Evolutionary conservation across 192 early-diverging fungal species (phyloP).

Genomic region (Coemansia sp.): DNA sequence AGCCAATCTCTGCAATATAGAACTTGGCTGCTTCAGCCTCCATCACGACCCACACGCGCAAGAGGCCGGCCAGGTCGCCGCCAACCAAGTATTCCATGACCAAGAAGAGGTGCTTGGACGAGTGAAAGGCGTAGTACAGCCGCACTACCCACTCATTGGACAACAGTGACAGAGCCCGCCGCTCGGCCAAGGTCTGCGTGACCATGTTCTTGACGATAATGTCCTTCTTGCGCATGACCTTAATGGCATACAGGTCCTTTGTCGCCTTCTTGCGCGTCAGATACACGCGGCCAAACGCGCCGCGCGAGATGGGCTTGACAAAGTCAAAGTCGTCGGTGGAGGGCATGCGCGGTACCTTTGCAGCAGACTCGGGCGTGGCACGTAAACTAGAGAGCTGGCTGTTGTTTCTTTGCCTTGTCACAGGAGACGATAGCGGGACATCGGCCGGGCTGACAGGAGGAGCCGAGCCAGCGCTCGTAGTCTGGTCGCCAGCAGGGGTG

Average conservation of each 20-base stretch:
- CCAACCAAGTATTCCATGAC: conserved; percentile 93
- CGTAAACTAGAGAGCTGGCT: conserved; percentile 42
- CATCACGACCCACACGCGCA: conserved; percentile 74
- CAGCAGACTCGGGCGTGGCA: conserved; percentile 23
- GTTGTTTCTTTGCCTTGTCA: conserved; percentile 41
- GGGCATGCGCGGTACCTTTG: conserved; percentile 63
- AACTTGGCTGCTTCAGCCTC: conserved; percentile 77
- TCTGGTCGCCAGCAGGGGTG: neutral
- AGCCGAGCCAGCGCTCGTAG: neutral
- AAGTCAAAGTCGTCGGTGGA: conserved; percentile 91
- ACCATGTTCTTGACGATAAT: conserved; percentile 97
- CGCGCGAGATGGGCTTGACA: conserved; percentile 91
- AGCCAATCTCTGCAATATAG: conserved; percentile 85
- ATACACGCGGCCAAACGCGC: conserved; percentile 91
- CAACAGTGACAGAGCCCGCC: conserved; percentile 75
- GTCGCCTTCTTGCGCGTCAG: conserved; percentile 82
- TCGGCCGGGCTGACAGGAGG: conserved; percentile 6
- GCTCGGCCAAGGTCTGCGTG: conserved; percentile 84
- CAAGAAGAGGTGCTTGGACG: conserved; percentile 80
- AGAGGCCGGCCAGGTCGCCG: conserved; percentile 76
- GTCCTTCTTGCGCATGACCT: conserved; percentile 87
- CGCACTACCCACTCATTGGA: conserved; percentile 85
- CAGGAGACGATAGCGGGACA: conserved; percentile 29
- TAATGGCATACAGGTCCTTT: conserved; percentile 87
- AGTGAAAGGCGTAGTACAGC: conserved; percentile 91